Percentiles rank a stretch among this genome's conserved stretches.
phyloP scores from a whole-genome alignment of 2,329 filamentous ascomycete genomes.

The Claviceps citrina region DNA sequence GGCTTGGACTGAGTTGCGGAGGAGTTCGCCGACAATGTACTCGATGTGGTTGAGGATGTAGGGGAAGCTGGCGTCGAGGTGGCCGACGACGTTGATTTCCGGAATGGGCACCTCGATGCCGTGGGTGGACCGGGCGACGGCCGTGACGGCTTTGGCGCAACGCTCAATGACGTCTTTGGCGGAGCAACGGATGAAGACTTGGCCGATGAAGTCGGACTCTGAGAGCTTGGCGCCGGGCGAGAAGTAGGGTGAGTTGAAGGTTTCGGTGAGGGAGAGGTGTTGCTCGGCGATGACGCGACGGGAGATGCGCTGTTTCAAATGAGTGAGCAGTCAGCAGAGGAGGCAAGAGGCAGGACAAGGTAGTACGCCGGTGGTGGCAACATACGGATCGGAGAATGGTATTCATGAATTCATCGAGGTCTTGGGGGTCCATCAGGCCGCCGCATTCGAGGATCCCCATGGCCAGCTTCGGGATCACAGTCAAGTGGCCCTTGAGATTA shows the following conservation, averaged over 20 bases:
- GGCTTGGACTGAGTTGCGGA: slow-evolving; percentile 89
- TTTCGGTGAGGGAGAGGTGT: slow-evolving; percentile 86
- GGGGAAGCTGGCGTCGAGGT: slow-evolving; percentile 80
- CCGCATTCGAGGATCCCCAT: slow-evolving; percentile 90
- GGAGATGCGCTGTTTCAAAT: slow-evolving; percentile 81
- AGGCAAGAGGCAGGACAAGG: no score
- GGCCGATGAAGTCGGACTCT: slow-evolving; percentile 75
- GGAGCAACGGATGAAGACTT: slow-evolving; percentile 87
- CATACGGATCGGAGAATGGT: slow-evolving; percentile 74
- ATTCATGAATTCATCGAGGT: slow-evolving; percentile 90
- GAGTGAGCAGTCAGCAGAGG: no score
- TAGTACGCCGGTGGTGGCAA: no score
- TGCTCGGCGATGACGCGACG: slow-evolving; percentile 94
- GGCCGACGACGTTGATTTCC: slow-evolving; percentile 67
- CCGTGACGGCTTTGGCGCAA: slow-evolving; percentile 61
- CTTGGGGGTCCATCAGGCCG: slow-evolving; percentile 61
- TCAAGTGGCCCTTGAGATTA: slow-evolving; percentile 74
- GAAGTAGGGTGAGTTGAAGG: slow-evolving; percentile 81
- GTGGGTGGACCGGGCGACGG: slow-evolving; percentile 61
- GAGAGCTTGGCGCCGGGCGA: slow-evolving; percentile 62
- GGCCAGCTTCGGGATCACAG: slow-evolving; percentile 83
- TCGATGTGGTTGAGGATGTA: slow-evolving; percentile 94
- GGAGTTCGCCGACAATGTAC: slow-evolving; percentile 89
- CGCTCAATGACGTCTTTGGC: slow-evolving; percentile 77
- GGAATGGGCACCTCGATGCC: slow-evolving; percentile 58